Evolutionary conservation across 1,139 yeast species (phyloP), one percentile per base, ranked within the genome.

Genomic region (Pichia sp.): DNA sequence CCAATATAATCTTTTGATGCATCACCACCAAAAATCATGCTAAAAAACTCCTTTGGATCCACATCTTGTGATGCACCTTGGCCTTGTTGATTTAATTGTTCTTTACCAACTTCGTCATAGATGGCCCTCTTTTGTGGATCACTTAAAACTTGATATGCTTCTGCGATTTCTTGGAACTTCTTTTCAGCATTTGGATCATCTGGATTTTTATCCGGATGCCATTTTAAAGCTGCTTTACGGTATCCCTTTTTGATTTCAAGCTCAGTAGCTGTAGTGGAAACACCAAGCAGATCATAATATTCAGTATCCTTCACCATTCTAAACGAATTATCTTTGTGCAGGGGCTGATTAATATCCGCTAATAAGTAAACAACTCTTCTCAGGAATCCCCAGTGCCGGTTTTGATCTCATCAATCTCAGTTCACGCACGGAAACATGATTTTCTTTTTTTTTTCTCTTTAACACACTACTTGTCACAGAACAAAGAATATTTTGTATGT

Each of bases 181-280:
- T 73, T 68, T 41, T 90, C 90, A 6, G 97, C 96, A 27, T 71
- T 70, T 7, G 92, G 90, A 59, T 84, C 86, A 58, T 83, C 80
- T 9, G 97, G 97, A 61, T 92, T 89, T 70, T 92, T 94, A 66
- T 92, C 98, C 0, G 98, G 98, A 66, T 94, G 98, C 54, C 89
- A 84, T 50, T 70, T 73, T 64, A 92, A 82, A 9, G 97, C 97
- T 62, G 83, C 82, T 66, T 84, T 85, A 53, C 98, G 75, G 68
- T 92, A 92, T 0, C 97, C 96, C 66, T 87, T 88, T 66, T 92
- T 94, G 67, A 92, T 90, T 50, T 88, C 95, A 27, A 80, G 72
- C 7, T 85, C 79, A 1, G 90, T 79, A 37, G 98, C 97, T 26
- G 77, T 79, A 5, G 84, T 74, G 39, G 69, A 56, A 34, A 94